Evolutionary conservation across 257 asterid species (phyloP).

Genomic region (Nicotiana tomentosiformis): DNA sequence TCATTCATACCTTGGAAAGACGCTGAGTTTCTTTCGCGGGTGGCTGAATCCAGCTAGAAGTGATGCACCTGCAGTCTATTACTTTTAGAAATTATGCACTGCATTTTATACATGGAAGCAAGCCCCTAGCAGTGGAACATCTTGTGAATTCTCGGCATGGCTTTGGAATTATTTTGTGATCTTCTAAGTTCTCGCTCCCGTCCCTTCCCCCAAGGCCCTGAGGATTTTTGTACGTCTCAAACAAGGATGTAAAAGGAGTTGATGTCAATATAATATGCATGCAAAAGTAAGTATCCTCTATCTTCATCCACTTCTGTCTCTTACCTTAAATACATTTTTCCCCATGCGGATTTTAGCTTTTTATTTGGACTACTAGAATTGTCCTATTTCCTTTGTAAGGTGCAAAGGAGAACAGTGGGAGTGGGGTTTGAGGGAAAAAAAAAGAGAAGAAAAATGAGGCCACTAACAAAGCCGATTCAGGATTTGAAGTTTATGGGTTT

Average conservation of each 20-base stretch:
- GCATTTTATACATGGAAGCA: not conserved
- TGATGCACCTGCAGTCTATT: not conserved
- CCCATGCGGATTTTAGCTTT: not conserved
- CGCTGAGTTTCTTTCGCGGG: not conserved
- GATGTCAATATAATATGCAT: not conserved
- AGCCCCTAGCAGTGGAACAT: not conserved
- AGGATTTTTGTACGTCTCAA: not conserved
- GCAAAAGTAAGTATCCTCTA: not conserved
- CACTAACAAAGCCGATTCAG: too few relatives aligned
- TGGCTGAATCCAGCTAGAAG: not conserved
- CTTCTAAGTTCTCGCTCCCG: not conserved
- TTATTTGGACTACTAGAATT: not conserved
- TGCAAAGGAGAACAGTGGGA: too few relatives aligned
- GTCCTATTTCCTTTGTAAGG: not conserved
- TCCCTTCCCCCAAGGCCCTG: not conserved
- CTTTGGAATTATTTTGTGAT: not conserved
- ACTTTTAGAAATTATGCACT: not conserved
- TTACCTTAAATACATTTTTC: too few relatives aligned
- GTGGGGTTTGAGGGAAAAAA: too few relatives aligned
- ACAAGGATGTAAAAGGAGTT: not conserved
- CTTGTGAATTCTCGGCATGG: not conserved
- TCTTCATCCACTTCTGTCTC: not conserved
- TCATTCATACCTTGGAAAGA: conserved; percentile 7
- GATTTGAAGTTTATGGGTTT: too few relatives aligned
- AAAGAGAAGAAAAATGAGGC: too few relatives aligned